Conservation (phyloP, 2,329 filamentous ascomycete species). For the Calycina marina region DNA sequence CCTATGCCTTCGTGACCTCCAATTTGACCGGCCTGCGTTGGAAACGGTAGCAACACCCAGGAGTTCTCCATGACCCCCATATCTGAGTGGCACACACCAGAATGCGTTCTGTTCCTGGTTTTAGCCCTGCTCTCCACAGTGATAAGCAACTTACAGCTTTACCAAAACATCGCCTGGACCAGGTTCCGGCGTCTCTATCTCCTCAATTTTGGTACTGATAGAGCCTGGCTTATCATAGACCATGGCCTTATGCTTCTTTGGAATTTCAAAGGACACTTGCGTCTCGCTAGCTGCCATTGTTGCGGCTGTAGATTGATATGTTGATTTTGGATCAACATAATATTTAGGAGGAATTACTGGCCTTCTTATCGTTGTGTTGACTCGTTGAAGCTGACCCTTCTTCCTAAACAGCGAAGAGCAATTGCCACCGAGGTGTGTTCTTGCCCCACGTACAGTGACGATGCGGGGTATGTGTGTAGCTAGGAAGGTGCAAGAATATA, state of each 20-base stretch:
- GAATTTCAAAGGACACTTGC: conserved; percentile 25
- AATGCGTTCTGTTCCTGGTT: conserved; percentile 35
- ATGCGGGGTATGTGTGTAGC: too few relatives aligned
- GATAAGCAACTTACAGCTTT: conserved; percentile 33
- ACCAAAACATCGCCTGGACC: conserved; percentile 47
- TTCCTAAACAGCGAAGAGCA: too few relatives aligned
- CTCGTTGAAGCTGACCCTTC: too few relatives aligned
- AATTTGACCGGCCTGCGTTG: conserved; percentile 45
- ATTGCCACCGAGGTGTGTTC: too few relatives aligned
- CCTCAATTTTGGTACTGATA: conserved; percentile 48
- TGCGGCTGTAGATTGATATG: too few relatives aligned
- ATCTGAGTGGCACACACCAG: conserved; percentile 51
- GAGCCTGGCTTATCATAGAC: conserved; percentile 52
- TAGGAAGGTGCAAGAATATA: too few relatives aligned
- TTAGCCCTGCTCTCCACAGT: neutral
- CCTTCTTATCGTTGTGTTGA: too few relatives aligned
- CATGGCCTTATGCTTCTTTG: conserved; percentile 46
- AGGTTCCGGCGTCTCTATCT: conserved; percentile 49
- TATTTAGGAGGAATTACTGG: too few relatives aligned
- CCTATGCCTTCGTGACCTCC: conserved; percentile 59
- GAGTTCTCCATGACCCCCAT: conserved; percentile 38
- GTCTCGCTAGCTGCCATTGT: conserved; percentile 16
- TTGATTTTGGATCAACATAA: too few relatives aligned
- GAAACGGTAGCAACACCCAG: conserved; percentile 32
- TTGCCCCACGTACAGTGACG: too few relatives aligned